Conservation (phyloP, 2,329 filamentous ascomycete genomes). For the Sporothrix variecibatus region DNA sequence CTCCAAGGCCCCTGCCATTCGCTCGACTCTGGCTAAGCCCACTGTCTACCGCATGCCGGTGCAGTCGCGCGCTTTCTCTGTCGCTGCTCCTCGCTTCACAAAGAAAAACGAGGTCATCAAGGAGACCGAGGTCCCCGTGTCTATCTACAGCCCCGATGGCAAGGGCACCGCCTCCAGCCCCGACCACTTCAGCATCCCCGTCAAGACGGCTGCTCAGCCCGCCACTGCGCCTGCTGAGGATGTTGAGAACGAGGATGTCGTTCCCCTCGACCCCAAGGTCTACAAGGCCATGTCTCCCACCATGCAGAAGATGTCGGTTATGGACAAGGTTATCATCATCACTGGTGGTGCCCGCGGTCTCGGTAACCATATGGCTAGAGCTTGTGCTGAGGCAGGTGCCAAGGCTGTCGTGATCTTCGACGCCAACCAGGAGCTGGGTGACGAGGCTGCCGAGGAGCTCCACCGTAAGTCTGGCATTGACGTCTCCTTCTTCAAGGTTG, state of each 20-base stretch:
- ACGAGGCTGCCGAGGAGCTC: constrained; percentile 68
- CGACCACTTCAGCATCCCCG: constrained; percentile 59
- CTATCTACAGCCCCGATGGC: constrained; percentile 52
- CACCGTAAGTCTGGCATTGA: constrained; percentile 72
- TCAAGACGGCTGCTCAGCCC: constrained; percentile 38
- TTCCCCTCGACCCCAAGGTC: constrained; percentile 55
- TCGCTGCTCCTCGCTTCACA: constrained; percentile 36
- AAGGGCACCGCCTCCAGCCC: constrained; percentile 47
- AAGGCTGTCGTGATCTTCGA: constrained; percentile 75
- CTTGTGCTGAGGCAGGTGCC: constrained; percentile 73
- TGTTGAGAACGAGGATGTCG: constrained; percentile 50
- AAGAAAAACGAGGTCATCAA: constrained; percentile 53
- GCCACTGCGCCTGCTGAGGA: constrained; percentile 35
- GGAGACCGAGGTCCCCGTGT: constrained; percentile 60
- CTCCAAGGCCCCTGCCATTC: constrained; percentile 35
- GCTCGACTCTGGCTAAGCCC: constrained; percentile 31
- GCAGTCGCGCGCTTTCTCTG: constrained; percentile 41
- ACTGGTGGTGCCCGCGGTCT: constrained; percentile 77
- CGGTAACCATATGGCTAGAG: constrained; percentile 77
- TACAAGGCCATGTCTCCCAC: constrained; percentile 62
- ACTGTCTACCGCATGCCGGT: constrained; percentile 24
- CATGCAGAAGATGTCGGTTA: constrained; percentile 68
- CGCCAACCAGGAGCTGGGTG: constrained; percentile 73
- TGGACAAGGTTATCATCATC: constrained; percentile 70
- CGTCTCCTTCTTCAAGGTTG: constrained; percentile 76